Conservation (phyloP, 257 asterid species). For the Gentiana straminea region DNA sequence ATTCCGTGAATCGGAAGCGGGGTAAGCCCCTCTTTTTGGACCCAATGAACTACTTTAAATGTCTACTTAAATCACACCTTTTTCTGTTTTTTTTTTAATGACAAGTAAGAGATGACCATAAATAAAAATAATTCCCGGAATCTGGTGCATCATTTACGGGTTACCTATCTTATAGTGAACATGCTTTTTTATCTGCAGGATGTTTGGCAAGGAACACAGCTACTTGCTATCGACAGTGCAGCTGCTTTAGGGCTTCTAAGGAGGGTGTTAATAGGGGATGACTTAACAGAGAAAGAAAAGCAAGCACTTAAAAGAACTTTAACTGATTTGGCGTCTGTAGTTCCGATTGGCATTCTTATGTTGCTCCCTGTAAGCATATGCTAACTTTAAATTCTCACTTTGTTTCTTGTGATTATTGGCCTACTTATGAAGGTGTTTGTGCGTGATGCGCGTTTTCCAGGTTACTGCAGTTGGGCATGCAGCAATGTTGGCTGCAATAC, state of each 20-base stretch:
- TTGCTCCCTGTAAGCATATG: constrained; percentile 77
- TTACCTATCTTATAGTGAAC: not conserved
- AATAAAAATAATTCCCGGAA: too few relatives aligned
- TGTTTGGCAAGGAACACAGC: constrained; percentile 97
- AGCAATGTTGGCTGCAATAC: constrained; percentile 96
- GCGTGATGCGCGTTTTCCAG: constrained; percentile 29
- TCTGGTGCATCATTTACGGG: too few relatives aligned
- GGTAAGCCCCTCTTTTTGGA: too few relatives aligned
- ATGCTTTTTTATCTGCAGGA: constrained; percentile 43
- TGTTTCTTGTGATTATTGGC: too few relatives aligned
- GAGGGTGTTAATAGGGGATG: constrained; percentile 75
- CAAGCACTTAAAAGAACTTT: constrained; percentile 86
- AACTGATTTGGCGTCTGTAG: constrained; percentile 91
- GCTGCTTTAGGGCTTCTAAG: constrained; percentile 76
- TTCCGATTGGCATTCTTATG: constrained; percentile 95
- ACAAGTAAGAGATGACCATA: too few relatives aligned
- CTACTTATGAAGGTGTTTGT: too few relatives aligned
- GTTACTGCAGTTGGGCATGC: constrained; percentile 98
- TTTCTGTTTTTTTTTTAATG: too few relatives aligned
- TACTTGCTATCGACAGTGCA: constrained; percentile 86
- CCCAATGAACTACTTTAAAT: too few relatives aligned
- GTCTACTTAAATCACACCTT: too few relatives aligned
- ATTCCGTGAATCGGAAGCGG: too few relatives aligned
- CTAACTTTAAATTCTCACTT: too few relatives aligned
- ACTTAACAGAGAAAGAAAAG: constrained; percentile 80